These are phyloP conservation scores for Wilcoxina mikolae DNA, from an alignment of 495 filamentous ascomycete genomes.

Conservation along the genomic window DNA sequence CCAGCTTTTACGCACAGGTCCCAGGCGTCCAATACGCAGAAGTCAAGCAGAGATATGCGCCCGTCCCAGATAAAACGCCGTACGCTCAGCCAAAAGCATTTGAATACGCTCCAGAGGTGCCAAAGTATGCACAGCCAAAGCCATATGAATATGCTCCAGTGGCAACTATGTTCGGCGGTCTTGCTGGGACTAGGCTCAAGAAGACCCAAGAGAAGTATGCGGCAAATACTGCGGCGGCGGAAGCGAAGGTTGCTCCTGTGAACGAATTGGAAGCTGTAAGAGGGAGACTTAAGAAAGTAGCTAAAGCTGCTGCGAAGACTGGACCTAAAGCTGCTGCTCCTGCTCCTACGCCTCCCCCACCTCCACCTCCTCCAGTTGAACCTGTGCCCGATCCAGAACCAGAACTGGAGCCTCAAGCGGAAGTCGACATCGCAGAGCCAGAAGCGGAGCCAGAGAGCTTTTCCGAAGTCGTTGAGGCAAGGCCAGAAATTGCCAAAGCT, in stretches of 20 bases:
- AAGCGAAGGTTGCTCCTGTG: neutral
- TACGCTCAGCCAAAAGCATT: neutral
- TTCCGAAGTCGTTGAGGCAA: slow-evolving; percentile 12
- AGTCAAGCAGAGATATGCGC: slow-evolving; percentile 11
- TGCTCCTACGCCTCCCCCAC: slow-evolving; percentile 4
- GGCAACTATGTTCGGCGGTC: neutral
- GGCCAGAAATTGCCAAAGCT: slow-evolving; percentile 6
- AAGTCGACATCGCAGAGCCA: neutral
- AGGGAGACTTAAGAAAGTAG: neutral
- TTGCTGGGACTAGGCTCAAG: neutral
- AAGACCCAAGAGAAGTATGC: neutral
- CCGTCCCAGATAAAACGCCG: slow-evolving; percentile 14
- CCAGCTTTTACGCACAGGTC: slow-evolving; percentile 13
- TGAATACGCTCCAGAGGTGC: slow-evolving; percentile 5
- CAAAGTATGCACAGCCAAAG: slow-evolving; percentile 17
- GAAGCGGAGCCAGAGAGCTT: slow-evolving; percentile 2
- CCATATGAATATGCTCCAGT: slow-evolving; percentile 18
- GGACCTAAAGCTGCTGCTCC: neutral
- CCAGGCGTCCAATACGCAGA: slow-evolving; percentile 13
- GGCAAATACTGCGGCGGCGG: neutral
- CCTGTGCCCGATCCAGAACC: neutral
- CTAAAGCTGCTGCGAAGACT: neutral
- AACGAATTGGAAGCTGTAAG: neutral
- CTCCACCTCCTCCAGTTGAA: slow-evolving; percentile 7
- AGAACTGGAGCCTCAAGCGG: neutral